Percentiles rank a stretch among this genome's conserved stretches.
phyloP scores from a whole-genome alignment of 768 basidiomycete species.

The Rhizopogon rudus region DNA sequence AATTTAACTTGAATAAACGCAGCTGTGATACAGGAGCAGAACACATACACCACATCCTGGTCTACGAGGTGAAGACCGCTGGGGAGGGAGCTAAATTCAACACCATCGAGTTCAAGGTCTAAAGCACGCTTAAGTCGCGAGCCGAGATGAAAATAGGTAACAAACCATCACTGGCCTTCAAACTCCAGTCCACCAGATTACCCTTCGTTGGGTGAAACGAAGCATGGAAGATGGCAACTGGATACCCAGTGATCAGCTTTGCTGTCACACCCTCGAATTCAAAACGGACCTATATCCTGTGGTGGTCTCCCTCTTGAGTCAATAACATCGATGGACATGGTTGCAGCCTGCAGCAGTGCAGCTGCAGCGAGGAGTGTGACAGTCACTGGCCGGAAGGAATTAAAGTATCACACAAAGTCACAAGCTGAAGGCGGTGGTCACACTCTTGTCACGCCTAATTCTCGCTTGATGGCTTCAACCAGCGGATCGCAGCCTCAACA shows the following conservation, averaged over 20 bases:
- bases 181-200: conserved; percentile 74
- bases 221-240: conserved; percentile 80
- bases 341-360: conserved; percentile 13
- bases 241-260: not conserved
- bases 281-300: conserved; percentile 45
- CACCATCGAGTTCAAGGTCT: conserved; percentile 64
- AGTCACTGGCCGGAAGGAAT: conserved; percentile 11
- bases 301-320: conserved; percentile 33
- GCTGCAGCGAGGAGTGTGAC: conserved; percentile 4
- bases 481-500: conserved; percentile 47
- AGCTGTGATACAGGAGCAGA: not conserved
- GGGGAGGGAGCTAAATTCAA: conserved; percentile 80
- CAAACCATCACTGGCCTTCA: conserved; percentile 66
- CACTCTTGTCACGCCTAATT: conserved; percentile 1
- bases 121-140: conserved; percentile 1
- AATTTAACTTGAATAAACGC: conserved; percentile 5
- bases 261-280: not conserved
- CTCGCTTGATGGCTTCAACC: conserved; percentile 28
- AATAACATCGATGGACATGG: conserved; percentile 20
- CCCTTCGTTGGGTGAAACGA: conserved; percentile 84
- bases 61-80: conserved; percentile 81
- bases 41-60: conserved; percentile 68
- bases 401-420: conserved; percentile 16
- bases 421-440: conserved; percentile 12
- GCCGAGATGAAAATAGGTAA: not conserved